Evolutionary conservation across 495 filamentous ascomycete species (phyloP), one percentile per base, ranked within the genome.

Genomic region (Hyaloscypha finlandica): DNA sequence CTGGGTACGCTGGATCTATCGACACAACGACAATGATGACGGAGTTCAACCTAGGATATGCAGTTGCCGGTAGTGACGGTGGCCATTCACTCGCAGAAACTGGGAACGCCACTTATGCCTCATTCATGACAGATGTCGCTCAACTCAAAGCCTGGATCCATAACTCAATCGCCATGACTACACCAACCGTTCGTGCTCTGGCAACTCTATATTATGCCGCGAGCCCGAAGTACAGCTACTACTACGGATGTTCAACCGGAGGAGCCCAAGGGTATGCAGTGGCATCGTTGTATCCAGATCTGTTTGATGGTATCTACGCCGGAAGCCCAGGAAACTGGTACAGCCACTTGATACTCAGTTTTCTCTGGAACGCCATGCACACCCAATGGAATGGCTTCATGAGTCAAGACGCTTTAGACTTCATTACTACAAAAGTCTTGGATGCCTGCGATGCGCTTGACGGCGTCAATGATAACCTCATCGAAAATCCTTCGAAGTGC

Each of bases 201-300:
- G 61, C 66, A 8, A 51, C 71, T 0, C 30, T 37, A 56, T 81
- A 76, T 70, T 81, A 81, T 55, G 64, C 63, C 8, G n/a, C 64
- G 48, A 31, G 35, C 11, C 73, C 77, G 8, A 68, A 65, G 57
- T 73, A 76, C 56, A 77, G 71, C 32, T 81, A 81, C 59, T 81
- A 78, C 63, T 64, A 71, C 57, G 79, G 79, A 9, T 81, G 79
- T 48, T 81, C 79, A 8, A 81, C 79, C 3, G 79, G 80, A 2
- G 80, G 80, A n/a, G 79, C 76, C n/a, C 80, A 81, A 70, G 80
- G 79, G n/a, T 81, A 77, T 64, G 78, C 80, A 3, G 64, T 81
- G 11, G 80, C 79, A 8, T 79, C 80, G 59, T 79, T 71, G 37
- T 73, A 81, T 68, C 77, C 79, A 2, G 60, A 74, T 0, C 59